These are phyloP conservation scores for Gastrodia elata DNA, from an alignment of 106 monocot species.

Conservation along the genomic window DNA sequence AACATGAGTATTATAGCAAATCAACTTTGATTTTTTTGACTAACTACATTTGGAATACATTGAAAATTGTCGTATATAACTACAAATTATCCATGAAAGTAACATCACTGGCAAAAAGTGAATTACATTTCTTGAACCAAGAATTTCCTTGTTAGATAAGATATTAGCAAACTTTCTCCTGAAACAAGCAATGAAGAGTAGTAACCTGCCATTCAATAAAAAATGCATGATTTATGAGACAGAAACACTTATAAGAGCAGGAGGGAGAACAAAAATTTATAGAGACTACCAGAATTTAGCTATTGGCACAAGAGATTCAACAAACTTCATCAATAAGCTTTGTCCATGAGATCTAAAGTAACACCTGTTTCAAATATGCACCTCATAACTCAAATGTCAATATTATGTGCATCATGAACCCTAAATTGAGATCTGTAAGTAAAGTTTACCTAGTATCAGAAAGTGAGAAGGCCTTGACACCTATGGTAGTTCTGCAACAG, in stretches of 20 bases:
- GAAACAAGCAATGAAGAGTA: conserved; percentile 67
- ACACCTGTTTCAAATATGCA: conserved; percentile 29
- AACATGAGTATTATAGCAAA: neutral
- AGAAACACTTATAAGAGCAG: neutral
- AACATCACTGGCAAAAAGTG: neutral
- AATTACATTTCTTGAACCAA: conserved; percentile 76
- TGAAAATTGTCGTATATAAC: neutral
- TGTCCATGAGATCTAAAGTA: conserved; percentile 18
- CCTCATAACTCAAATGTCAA: neutral
- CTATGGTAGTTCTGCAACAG: conserved; percentile 48
- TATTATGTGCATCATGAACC: neutral
- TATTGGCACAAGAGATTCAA: conserved; percentile 47
- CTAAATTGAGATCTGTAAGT: neutral
- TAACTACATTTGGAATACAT: neutral
- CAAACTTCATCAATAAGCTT: conserved; percentile 49
- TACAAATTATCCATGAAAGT: neutral
- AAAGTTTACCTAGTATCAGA: conserved; percentile 34
- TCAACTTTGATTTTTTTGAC: neutral
- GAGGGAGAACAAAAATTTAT: neutral
- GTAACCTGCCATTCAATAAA: conserved; percentile 37
- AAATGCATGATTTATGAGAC: neutral
- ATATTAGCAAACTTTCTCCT: conserved; percentile 53
- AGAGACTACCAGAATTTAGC: conserved; percentile 66
- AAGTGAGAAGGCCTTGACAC: conserved; percentile 51
- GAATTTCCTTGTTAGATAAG: conserved; percentile 65